phyloP scores from a whole-genome alignment of 441 rosid genomes.

The Pelargonium cotyledonis region DNA sequence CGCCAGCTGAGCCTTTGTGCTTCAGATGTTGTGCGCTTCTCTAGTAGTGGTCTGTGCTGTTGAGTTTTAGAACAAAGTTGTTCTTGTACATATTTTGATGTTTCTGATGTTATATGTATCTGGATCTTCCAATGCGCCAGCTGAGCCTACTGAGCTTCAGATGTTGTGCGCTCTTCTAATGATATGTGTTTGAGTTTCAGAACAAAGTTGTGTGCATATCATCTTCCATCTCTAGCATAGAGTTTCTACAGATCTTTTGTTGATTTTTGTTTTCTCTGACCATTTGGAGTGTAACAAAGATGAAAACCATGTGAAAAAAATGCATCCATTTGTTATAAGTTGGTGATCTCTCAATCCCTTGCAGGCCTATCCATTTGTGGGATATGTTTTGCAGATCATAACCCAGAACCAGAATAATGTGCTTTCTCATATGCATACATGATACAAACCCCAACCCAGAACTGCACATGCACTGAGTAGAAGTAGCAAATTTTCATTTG shows the following conservation, averaged over 20 bases:
- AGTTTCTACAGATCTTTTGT: not conserved
- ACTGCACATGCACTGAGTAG: too few relatives aligned
- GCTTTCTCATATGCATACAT: too few relatives aligned
- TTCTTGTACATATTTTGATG: conserved; percentile 10
- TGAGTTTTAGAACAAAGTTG: not conserved
- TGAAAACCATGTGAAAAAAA: too few relatives aligned
- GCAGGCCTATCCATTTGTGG: too few relatives aligned
- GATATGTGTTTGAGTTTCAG: not conserved
- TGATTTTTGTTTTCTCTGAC: too few relatives aligned
- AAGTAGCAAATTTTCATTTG: too few relatives aligned
- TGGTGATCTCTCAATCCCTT: too few relatives aligned
- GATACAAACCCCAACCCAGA: too few relatives aligned
- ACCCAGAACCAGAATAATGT: too few relatives aligned
- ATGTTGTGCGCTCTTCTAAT: not conserved
- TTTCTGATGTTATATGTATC: conserved; percentile 17
- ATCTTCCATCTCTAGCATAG: not conserved
- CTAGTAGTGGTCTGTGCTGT: not conserved
- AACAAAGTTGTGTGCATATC: not conserved
- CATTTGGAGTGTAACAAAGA: too few relatives aligned
- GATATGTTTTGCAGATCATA: too few relatives aligned
- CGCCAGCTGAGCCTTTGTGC: not conserved
- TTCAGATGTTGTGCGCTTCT: not conserved
- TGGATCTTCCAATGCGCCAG: not conserved
- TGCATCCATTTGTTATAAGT: too few relatives aligned
- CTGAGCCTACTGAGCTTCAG: not conserved